Evolutionary conservation across 495 filamentous ascomycete genomes (phyloP), one percentile per base, ranked within the genome.

Genomic region (Pseudoneurospora amorphoporcata): DNA sequence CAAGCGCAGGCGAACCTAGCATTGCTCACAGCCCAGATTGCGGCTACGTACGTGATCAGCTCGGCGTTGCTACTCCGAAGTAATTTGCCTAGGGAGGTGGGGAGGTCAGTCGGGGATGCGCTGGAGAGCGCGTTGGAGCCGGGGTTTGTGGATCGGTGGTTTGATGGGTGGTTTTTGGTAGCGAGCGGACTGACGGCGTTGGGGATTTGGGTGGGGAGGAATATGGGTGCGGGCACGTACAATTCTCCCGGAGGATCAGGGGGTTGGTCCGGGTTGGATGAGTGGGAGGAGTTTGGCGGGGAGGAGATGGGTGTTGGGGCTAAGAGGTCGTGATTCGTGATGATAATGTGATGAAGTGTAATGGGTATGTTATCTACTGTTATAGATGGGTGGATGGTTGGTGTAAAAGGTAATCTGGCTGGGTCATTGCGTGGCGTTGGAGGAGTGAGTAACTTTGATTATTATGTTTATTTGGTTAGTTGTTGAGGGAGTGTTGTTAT

Each of bases 121-220:
- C 81, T 95, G 40, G 88, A 88, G 39, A 90, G 89, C 40, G 90
- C 89, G 10, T 83, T 94, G 9, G 89, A 92, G 76, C 86, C 88
- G 8, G 81, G 77, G 3, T 92, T 94, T 73, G 90, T 92, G n/a
- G 92, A 94, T 74, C 81, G 88, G n/a, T 95, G 92, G 92, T 95
- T 95, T 78, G 92, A 94, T 76, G 88, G 87, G 32, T 92, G 92
- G 89, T 95, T 95, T 75, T 79, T 94, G 37, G 75, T 86, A 4
- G 89, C 89, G 8, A 89, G 88, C 68, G 83, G 80, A 0, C 77
- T 84, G 17, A 94, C 92, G 17, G 88, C 85, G 19, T 78, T 84
- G 45, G 92, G 90, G 12, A 89, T 94, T 32, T 90, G 90, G 85
- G 76, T 92, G 12, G 90, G 90, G 2, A 85, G 88, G 74, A 89